Evolutionary conservation across 73 alveolate genomes (phyloP).

Genomic region (Urostyla sp.): DNA sequence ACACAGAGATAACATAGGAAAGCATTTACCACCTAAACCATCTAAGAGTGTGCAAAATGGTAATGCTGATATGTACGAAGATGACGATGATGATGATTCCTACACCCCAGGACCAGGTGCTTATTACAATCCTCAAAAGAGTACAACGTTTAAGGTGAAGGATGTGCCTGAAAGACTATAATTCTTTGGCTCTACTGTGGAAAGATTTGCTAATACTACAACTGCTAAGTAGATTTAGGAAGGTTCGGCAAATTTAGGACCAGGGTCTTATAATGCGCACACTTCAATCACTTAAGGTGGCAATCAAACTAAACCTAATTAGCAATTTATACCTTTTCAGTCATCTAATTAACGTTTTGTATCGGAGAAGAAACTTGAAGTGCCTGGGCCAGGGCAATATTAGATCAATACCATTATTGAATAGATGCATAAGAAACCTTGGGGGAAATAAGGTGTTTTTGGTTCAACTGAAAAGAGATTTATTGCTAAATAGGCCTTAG

Average conservation of each 20-base stretch:
- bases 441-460: slow-evolving; percentile 85
- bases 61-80: slow-evolving; percentile 55
- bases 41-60: background rate
- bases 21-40: slow-evolving; percentile 38
- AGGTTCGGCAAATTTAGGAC: slow-evolving; percentile 51
- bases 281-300: too few species aligned
- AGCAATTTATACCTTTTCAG: slow-evolving; percentile 61
- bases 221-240: slow-evolving; percentile 18
- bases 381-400: slow-evolving; percentile 83
- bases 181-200: slow-evolving; percentile 80
- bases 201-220: slow-evolving; percentile 63
- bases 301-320: background rate
- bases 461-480: slow-evolving; percentile 83
- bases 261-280: slow-evolving; percentile 59
- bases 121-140: slow-evolving; percentile 48
- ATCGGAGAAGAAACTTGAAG: slow-evolving; percentile 24
- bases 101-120: slow-evolving; percentile 84
- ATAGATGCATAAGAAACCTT: slow-evolving; percentile 57
- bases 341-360: slow-evolving; percentile 30
- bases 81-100: slow-evolving; percentile 68
- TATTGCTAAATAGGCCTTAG: slow-evolving; percentile 35
- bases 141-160: slow-evolving; percentile 50
- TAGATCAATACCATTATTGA: slow-evolving; percentile 48
- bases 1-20: slow-evolving; percentile 43
- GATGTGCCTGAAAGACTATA: slow-evolving; percentile 74